Percentiles rank a stretch among this genome's conserved stretches.
Evolutionary conservation across 495 filamentous ascomycete genomes (phyloP).

Genomic region (Penicillium pulvis): DNA sequence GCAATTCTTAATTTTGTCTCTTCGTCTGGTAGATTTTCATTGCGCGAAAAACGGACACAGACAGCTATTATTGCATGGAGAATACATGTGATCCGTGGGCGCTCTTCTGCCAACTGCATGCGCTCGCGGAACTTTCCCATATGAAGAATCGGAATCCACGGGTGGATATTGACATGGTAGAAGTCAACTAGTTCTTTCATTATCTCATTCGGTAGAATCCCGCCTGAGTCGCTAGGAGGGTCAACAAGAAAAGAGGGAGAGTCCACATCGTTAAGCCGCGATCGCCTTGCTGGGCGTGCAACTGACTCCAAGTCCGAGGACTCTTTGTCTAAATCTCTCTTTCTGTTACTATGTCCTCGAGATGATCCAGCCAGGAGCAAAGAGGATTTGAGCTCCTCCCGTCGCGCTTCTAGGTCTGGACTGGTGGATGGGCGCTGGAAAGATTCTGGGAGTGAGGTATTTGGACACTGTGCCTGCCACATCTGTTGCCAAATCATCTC

Average conservation of each 20-base stretch:
- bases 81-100: too few species aligned
- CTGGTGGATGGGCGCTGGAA: background rate
- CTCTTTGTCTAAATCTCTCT: too few species aligned
- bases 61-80: too few species aligned
- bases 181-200: too few species aligned
- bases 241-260: too few species aligned
- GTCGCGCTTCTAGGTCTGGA: conserved; percentile 9
- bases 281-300: too few species aligned
- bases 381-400: conserved; percentile 12
- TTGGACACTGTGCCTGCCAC: conserved; percentile 17
- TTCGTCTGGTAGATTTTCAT: background rate
- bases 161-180: conserved; percentile 14
- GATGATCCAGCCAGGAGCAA: background rate
- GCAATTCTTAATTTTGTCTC: too few species aligned
- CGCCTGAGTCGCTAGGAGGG: too few species aligned
- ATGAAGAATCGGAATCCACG: conserved; percentile 31
- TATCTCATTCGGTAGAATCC: too few species aligned
- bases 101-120: conserved; percentile 17
- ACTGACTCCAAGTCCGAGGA: too few species aligned
- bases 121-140: conserved; percentile 23
- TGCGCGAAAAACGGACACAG: conserved; percentile 20
- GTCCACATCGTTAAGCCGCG: too few species aligned
- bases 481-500: conserved; percentile 31
- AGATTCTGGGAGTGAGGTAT: conserved; percentile 5
- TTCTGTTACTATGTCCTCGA: too few species aligned